A percentile compares a stretch with the other conserved stretches of the same genome.
phyloP scores from a whole-genome alignment of 176 grass and related monocot genomes.

The barley (Hordeum vulgare) region MorexV3_pseudomolecules_assembly NC_058520.1:416846258-416846757 shows the following conservation, averaged over 20 bases:
- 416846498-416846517: background rate
- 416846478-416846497: background rate
- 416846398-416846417: background rate
- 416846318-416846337: conserved; percentile 11
- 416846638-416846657: background rate
- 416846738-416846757: conserved; percentile 37
- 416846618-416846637: background rate
- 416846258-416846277: background rate
- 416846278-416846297: background rate
- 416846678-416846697: background rate
- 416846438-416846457: background rate
- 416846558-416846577: background rate
- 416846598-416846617: background rate
- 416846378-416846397: background rate
- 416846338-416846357: background rate
- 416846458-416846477: background rate
- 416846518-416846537: background rate
- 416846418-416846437: background rate
- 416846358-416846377: background rate
- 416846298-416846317: background rate
- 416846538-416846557: background rate
- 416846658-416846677: background rate
- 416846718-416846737: background rate
- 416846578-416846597: too few relatives aligned
- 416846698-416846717: background rate